A percentile compares a stretch with the other conserved stretches of the same genome.
Conservation (phyloP, 139 green algal species). For the Edaphochlamys debaryana region DNA sequence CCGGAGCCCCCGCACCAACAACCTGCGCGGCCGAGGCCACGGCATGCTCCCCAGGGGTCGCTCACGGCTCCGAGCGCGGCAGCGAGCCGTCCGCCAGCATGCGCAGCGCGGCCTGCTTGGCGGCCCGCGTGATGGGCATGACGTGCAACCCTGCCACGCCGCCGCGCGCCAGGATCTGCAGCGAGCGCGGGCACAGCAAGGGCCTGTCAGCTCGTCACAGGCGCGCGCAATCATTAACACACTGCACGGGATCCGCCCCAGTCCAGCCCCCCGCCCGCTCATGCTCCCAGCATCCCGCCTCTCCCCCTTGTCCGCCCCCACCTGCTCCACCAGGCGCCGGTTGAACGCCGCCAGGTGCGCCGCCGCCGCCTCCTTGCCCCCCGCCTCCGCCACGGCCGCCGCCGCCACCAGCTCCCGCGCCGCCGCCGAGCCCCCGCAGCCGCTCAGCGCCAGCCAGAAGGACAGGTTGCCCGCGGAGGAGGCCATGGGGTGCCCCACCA, state of each 20-base stretch:
- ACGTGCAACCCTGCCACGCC: conserved; percentile 74
- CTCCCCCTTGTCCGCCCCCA: too few species aligned
- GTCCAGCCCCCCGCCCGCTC: too few species aligned
- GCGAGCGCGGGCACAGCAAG: too few species aligned
- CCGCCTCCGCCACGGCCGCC: conserved; percentile 34
- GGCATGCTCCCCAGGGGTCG: too few species aligned
- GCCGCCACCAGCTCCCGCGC: conserved; percentile 30
- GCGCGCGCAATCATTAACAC: too few species aligned
- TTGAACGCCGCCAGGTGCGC: not conserved
- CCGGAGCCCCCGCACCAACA: too few species aligned
- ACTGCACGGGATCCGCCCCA: too few species aligned
- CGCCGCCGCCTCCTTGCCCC: conserved; percentile 41
- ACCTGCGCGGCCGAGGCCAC: too few species aligned
- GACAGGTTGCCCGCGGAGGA: conserved; percentile 64
- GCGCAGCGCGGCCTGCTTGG: conserved; percentile 43
- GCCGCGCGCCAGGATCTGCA: conserved; percentile 54
- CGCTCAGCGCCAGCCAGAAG: conserved; percentile 77
- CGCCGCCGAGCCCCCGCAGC: conserved; percentile 28
- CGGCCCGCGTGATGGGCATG: conserved; percentile 74
- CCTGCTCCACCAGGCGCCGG: conserved; percentile 54
- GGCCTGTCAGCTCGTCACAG: too few species aligned
- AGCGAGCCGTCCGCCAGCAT: conserved; percentile 54
- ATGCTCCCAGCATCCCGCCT: too few species aligned
- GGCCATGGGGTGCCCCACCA: conserved; percentile 73
- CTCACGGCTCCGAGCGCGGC: too few species aligned